Percentiles rank a stretch among this genome's conserved stretches.
Conservation (phyloP, 345 rosid species). For the Lagerstroemia speciosa region DNA sequence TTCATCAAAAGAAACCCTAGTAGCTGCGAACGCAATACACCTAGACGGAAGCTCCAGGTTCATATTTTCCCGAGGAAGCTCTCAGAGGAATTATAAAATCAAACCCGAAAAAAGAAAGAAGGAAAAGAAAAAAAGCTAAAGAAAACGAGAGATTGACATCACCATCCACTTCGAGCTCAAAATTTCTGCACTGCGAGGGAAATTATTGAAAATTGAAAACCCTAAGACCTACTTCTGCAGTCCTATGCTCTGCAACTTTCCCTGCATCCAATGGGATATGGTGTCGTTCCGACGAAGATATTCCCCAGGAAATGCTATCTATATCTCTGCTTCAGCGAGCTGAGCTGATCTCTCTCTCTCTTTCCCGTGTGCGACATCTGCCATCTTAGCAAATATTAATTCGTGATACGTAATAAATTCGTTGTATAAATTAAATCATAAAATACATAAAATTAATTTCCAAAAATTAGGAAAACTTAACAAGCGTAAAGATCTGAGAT, state of each 20-base stretch:
- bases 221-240: background rate
- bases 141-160: conserved; percentile 11
- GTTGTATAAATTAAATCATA: too few species aligned
- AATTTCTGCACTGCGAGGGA: background rate
- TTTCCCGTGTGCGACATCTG: too few species aligned
- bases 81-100: conserved; percentile 4
- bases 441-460: too few species aligned
- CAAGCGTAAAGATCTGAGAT: too few species aligned
- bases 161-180: conserved; percentile 13
- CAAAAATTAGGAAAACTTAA: too few species aligned
- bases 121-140: background rate
- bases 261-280: conserved; percentile 1
- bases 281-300: conserved; percentile 10
- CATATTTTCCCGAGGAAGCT: conserved; percentile 10
- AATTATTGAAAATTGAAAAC: background rate
- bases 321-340: background rate
- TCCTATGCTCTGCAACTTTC: background rate
- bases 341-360: background rate
- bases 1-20: conserved; percentile 5
- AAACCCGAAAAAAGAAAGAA: background rate
- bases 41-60: conserved; percentile 5
- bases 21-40: background rate
- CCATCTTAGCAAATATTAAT: too few species aligned
- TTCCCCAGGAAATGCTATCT: background rate
- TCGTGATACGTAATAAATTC: too few species aligned